These are phyloP conservation scores for Castanea mollissima DNA, from an alignment of 306 rosid species.

Conservation along the genomic window DNA sequence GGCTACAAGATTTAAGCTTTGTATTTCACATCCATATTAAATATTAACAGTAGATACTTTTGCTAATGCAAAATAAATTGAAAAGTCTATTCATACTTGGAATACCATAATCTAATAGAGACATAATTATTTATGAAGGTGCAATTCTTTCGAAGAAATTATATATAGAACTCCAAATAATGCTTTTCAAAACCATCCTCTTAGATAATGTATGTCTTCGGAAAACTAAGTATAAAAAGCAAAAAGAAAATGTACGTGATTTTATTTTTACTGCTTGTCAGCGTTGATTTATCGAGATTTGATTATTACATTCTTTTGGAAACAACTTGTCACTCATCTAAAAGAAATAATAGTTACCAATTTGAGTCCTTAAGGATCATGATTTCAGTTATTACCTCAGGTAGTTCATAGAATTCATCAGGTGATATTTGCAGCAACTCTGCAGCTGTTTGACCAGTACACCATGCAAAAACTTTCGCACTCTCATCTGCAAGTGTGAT, in stretches of 20 bases:
- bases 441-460: slow-evolving; percentile 83
- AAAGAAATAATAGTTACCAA: neutral
- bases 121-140: neutral
- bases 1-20: neutral
- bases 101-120: neutral
- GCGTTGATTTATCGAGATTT: neutral
- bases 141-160: neutral
- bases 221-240: neutral
- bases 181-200: neutral
- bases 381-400: slow-evolving; percentile 62
- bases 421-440: slow-evolving; percentile 92
- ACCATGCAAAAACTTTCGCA: slow-evolving; percentile 74
- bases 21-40: neutral
- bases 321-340: neutral
- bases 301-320: neutral
- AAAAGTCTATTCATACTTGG: neutral
- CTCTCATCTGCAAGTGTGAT: slow-evolving; percentile 76
- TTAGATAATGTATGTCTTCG: neutral
- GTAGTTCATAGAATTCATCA: slow-evolving; percentile 71
- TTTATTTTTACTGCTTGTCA: neutral
- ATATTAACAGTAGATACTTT: too few species aligned
- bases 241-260: neutral
- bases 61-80: neutral
- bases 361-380: neutral
- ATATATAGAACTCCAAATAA: neutral